These are phyloP conservation scores for Phytomonas sp. DNA, from an alignment of 208 protist species.

Conservation along the genomic window DNA sequence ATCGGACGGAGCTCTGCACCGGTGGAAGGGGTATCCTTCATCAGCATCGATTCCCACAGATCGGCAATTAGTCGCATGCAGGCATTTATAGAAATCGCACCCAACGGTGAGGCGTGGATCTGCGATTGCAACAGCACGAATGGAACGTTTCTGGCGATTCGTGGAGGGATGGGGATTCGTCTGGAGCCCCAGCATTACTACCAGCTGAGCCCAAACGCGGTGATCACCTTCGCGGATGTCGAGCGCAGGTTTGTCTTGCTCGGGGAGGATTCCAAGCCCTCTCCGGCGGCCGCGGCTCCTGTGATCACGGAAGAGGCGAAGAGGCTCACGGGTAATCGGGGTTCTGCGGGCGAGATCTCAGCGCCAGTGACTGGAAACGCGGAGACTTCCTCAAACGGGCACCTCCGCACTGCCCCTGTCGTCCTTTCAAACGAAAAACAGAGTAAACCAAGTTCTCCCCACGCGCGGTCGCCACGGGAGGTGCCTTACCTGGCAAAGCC, in stretches of 20 bases:
- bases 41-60: constrained; percentile 53
- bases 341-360: too few species aligned
- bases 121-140: constrained; percentile 82
- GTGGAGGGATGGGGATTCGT: constrained; percentile 28
- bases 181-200: constrained; percentile 71
- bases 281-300: neutral
- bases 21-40: constrained; percentile 50
- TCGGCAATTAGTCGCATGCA: constrained; percentile 72
- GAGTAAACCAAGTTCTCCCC: neutral
- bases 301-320: neutral
- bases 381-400: neutral
- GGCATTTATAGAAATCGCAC: constrained; percentile 58
- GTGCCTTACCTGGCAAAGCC: neutral
- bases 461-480: neutral
- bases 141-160: constrained; percentile 62
- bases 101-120: constrained; percentile 82
- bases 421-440: neutral
- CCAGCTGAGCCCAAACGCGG: constrained; percentile 50
- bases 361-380: neutral
- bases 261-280: neutral
- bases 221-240: constrained; percentile 78
- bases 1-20: constrained; percentile 48
- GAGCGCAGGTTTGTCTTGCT: constrained; percentile 26
- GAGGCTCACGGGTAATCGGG: neutral
- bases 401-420: neutral